phyloP scores from a whole-genome alignment of 208 protist species.

The Kentomonas sorsogonicus region DNA sequence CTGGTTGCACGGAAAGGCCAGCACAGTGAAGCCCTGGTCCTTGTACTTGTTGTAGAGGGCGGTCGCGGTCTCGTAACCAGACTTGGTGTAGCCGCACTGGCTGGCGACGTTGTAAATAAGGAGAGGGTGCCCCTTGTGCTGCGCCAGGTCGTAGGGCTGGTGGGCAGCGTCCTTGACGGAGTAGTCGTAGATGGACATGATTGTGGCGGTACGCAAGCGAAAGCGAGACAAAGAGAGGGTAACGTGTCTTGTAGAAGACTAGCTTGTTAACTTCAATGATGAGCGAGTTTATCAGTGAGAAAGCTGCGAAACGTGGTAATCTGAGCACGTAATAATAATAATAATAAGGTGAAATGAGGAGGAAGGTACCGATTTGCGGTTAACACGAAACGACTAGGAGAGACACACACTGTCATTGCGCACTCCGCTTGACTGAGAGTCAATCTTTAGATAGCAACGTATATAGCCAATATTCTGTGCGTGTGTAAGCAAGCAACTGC shows the following conservation, averaged over 20 bases:
- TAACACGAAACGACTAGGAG: too few species aligned
- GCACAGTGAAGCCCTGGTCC: slow-evolving; percentile 75
- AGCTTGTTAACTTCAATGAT: too few species aligned
- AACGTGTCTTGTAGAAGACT: too few species aligned
- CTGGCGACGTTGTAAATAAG: slow-evolving; percentile 93
- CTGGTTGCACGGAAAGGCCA: slow-evolving; percentile 93
- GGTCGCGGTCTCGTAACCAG: slow-evolving; percentile 73
- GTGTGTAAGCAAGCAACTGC: not conserved
- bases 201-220: not conserved
- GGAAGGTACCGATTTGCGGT: too few species aligned
- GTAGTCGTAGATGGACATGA: slow-evolving; percentile 77
- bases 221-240: not conserved
- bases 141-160: slow-evolving; percentile 73
- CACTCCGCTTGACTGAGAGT: too few species aligned
- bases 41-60: slow-evolving; percentile 88
- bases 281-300: too few species aligned
- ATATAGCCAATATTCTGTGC: too few species aligned
- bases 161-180: slow-evolving; percentile 57
- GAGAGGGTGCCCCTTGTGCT: slow-evolving; percentile 88
- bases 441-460: too few species aligned
- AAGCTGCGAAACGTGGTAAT: too few species aligned
- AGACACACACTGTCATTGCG: too few species aligned
- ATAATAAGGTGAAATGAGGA: too few species aligned
- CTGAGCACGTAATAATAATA: too few species aligned
- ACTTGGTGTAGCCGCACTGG: slow-evolving; percentile 86